These are phyloP conservation scores for Pythium sukuiense DNA, from an alignment of 352 stramenopile species.

Conservation along the genomic window DNA sequence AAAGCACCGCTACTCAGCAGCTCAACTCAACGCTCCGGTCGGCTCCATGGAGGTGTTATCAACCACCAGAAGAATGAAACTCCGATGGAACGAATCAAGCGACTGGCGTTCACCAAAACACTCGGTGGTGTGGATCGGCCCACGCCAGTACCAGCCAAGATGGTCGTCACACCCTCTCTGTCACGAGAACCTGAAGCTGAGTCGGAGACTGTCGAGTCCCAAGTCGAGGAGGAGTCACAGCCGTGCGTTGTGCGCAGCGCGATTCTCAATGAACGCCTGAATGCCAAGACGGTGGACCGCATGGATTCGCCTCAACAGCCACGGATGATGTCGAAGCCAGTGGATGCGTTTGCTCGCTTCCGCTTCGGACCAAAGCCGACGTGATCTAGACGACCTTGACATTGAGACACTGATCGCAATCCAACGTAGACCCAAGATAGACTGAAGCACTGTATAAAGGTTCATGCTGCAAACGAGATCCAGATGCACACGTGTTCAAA, in stretches of 20 bases:
- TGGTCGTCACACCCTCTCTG: not conserved
- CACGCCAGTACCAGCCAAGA: not conserved
- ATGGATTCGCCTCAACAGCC: not conserved
- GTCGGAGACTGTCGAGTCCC: not conserved
- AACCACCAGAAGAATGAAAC: constrained; percentile 7
- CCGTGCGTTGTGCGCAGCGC: not conserved
- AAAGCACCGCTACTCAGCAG: constrained; percentile 29
- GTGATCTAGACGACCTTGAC: not conserved
- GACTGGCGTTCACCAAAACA: constrained; percentile 13
- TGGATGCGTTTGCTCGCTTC: not conserved
- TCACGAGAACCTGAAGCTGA: not conserved
- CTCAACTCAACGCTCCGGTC: constrained; percentile 21
- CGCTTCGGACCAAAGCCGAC: not conserved
- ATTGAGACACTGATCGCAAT: too few species aligned
- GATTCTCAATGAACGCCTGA: not conserved
- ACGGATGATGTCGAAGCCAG: not conserved
- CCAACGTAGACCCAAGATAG: not conserved
- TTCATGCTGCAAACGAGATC: not conserved
- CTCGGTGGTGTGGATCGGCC: not conserved
- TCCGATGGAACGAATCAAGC: constrained; percentile 19
- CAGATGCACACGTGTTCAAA: constrained; percentile 24
- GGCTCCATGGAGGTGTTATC: not conserved
- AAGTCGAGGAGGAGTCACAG: not conserved
- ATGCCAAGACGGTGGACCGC: not conserved
- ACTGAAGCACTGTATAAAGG: not conserved